Percentiles rank a stretch among this genome's conserved stretches.
Conservation (phyloP, 2,329 filamentous ascomycete genomes). For the Hypoxylon sp. region DNA sequence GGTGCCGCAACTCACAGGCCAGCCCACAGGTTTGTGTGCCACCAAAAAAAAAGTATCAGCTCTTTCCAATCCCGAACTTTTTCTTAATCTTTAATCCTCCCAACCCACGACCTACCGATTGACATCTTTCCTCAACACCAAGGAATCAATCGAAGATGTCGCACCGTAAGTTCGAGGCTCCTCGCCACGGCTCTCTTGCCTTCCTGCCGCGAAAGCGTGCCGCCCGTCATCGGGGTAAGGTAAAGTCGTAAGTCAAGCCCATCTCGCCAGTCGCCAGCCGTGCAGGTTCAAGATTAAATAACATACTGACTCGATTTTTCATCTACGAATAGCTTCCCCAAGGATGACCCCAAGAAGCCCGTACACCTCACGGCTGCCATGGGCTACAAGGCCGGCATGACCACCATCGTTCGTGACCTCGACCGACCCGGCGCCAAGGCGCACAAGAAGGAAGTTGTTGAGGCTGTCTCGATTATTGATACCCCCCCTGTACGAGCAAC, state of each 20-base stretch:
- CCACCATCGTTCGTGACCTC: constrained; percentile 98
- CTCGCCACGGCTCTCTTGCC: constrained; percentile 93
- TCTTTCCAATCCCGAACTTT: constrained; percentile 41
- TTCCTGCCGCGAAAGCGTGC: constrained; percentile 92
- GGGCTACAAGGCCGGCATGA: constrained; percentile 99
- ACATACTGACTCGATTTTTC: constrained; percentile 40
- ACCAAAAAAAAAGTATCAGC: constrained; percentile 42
- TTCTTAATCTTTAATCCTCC: constrained; percentile 44
- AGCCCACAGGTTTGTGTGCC: constrained; percentile 26
- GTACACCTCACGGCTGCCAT: constrained; percentile 98
- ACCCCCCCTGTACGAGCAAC: constrained; percentile 94
- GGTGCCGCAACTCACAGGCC: constrained; percentile 41
- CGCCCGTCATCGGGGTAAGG: constrained; percentile 93
- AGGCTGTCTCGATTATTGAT: constrained; percentile 89
- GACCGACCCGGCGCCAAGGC: constrained; percentile 99
- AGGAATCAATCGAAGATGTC: constrained; percentile 55
- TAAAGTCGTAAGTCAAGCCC: constrained; percentile 84
- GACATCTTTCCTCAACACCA: constrained; percentile 51
- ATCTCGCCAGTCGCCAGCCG: background rate
- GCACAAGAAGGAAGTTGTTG: constrained; percentile 98
- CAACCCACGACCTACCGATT: constrained; percentile 48
- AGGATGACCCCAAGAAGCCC: constrained; percentile 99
- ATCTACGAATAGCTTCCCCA: constrained; percentile 81
- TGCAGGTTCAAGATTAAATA: constrained; percentile 38
- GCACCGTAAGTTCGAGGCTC: constrained; percentile 79